A percentile compares a stretch with the other conserved stretches of the same genome.
Conservation (phyloP, 176 grass and related monocot genomes). For the Thinopyrum elongatum region DNA sequence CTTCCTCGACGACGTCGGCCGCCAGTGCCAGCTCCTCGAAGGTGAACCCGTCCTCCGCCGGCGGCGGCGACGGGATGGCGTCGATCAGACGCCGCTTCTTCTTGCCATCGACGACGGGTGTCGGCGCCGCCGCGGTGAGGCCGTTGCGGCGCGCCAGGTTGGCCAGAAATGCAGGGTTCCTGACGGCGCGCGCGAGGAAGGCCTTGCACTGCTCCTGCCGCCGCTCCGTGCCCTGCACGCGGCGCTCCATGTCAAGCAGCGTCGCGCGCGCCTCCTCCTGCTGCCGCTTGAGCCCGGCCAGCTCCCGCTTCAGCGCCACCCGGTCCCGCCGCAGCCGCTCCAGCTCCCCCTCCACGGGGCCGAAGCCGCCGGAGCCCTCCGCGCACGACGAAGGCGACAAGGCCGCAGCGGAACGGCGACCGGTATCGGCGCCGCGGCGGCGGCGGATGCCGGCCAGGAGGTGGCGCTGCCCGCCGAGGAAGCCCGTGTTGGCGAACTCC, state of each 20-base stretch:
- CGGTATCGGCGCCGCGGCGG: slow-evolving; percentile 7
- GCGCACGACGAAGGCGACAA: not conserved
- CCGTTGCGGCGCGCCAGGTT: not conserved
- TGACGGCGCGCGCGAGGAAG: slow-evolving; percentile 47
- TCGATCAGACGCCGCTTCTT: slow-evolving; percentile 44
- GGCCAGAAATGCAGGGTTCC: slow-evolving; percentile 34
- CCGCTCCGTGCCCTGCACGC: slow-evolving; percentile 47
- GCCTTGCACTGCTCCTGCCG: slow-evolving; percentile 55
- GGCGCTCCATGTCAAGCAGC: slow-evolving; percentile 52
- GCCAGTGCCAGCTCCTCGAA: slow-evolving; percentile 37
- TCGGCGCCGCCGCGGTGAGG: not conserved
- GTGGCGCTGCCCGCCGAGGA: slow-evolving; percentile 59
- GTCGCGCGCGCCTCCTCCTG: slow-evolving; percentile 35
- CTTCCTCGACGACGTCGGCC: not conserved
- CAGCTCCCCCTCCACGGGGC: slow-evolving; percentile 16
- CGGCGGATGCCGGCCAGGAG: slow-evolving; percentile 58
- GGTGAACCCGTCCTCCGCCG: slow-evolving; percentile 30
- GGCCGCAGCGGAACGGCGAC: not conserved
- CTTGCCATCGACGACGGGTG: not conserved
- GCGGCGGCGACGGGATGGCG: not conserved
- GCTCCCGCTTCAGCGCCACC: slow-evolving; percentile 47
- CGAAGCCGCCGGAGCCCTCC: not conserved
- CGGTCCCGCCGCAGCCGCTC: slow-evolving; percentile 48
- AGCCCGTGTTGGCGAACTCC: slow-evolving; percentile 64
- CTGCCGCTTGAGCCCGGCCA: slow-evolving; percentile 41